phyloP scores from a whole-genome alignment of 2,329 filamentous ascomycete genomes.

The Colletotrichum aenigma region DNA sequence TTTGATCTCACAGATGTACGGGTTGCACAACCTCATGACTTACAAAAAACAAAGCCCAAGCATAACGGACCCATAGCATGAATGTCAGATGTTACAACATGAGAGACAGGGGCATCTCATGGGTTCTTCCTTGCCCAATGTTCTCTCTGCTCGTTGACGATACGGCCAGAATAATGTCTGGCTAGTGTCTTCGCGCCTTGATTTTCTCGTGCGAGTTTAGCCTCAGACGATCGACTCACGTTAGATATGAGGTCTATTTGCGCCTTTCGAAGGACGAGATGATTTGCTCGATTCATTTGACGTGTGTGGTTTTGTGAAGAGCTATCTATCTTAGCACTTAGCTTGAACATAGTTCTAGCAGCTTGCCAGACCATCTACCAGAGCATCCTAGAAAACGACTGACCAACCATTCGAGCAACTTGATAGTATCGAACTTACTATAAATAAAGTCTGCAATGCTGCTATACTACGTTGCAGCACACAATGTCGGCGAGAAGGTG shows the following conservation, averaged over 20 bases:
- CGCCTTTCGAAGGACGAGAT: no score
- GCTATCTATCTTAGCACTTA: neutral
- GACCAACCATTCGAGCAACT: accelerated
- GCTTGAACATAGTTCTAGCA: accelerated
- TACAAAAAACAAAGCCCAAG: neutral
- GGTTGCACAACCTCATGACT: no score
- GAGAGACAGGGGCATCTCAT: accelerated
- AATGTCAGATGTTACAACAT: neutral
- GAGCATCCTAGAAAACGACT: neutral
- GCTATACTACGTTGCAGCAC: neutral
- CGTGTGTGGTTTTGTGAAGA: neutral
- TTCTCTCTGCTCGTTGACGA: accelerated
- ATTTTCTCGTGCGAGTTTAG: neutral
- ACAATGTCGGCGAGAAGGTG: neutral
- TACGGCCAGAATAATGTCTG: neutral
- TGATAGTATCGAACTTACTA: no score
- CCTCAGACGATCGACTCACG: accelerated
- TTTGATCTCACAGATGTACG: neutral
- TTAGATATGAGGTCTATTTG: neutral
- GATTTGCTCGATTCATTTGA: no score
- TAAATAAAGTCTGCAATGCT: neutral
- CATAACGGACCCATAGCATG: accelerated
- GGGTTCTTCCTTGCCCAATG: accelerated
- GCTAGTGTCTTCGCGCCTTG: neutral
- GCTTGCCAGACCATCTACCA: no score